Evolutionary conservation across 805 yeast genomes (phyloP).

Genomic region (Alloascoidea hylecoeti): DNA sequence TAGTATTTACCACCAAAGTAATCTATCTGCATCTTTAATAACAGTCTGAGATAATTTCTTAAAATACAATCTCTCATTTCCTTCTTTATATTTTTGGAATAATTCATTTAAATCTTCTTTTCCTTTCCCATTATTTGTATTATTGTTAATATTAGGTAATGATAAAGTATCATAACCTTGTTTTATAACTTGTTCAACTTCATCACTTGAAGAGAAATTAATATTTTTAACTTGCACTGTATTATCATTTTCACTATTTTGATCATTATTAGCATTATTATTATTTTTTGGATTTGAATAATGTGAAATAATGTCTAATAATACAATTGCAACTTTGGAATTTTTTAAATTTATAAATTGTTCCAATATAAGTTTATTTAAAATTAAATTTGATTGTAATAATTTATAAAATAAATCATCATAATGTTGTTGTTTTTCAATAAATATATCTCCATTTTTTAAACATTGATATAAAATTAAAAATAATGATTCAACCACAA

Average conservation of each 20-base stretch:
- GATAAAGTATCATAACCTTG: constrained; percentile 1
- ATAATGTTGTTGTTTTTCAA: neutral
- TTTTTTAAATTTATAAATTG: neutral
- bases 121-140: neutral
- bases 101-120: neutral
- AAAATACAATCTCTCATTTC: neutral
- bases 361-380: neutral
- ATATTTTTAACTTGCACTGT: neutral
- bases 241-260: neutral
- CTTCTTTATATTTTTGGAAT: constrained; percentile 2
- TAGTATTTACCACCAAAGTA: constrained; percentile 1
- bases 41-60: neutral
- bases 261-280: neutral
- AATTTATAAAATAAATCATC: constrained; percentile 3
- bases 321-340: neutral
- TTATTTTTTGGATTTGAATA: neutral
- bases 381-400: neutral
- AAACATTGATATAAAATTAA: neutral
- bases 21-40: neutral
- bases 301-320: neutral
- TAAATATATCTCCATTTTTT: neutral
- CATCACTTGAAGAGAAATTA: neutral
- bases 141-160: neutral
- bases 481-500: neutral
- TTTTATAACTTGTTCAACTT: neutral